Base-by-base conservation (phyloP, 805 yeast species). In the Komagataella mondaviorum region DNA sequence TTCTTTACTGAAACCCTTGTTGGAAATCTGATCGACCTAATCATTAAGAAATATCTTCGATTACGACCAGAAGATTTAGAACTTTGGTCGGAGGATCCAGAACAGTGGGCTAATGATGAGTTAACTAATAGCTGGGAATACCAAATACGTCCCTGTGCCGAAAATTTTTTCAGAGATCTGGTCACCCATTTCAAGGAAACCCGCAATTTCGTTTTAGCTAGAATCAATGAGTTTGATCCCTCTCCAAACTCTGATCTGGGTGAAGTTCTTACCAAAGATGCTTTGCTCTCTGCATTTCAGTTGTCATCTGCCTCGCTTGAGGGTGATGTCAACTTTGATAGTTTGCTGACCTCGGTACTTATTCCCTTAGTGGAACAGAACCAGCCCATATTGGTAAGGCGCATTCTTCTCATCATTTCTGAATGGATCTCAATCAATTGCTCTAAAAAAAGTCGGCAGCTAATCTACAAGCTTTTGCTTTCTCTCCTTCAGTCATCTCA, bases 51-150 rank as follows among this genome's bases (percentile, higher is more conserved):
- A 78, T 90, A 88, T 64, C 71, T 93, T 55, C 77, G 83, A 52
- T 65, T 90, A 48, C 78, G 81, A 53, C 88, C 91, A 0, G 64
- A 75, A 1, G 97, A 90, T 61, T 64, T 91, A 48, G 95, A 86
- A 57, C 70, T 78, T 44, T 93, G 98, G 98, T 63, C 72, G 10
- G 64, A 76, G 16, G 96, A 89, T 54, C 96, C 98, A 0, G 98
- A 89, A 63, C 96, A 88, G 63, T 93, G 95, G 88, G 81, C 86
- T 18, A 81, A 82, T 55, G 96, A 88, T 60, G 95, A 89, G 57
- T 68, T 83, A 52, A 75, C 81, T 49, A 70, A 80, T 4, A 82
- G 84, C 60, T 88, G 87, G 81, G 97, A 90, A 61, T 88, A 71
- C 62, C 90, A 86, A 61, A 74, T 89, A 10, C 72, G 95, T 52